Evolutionary conservation across 2,329 filamentous ascomycete genomes (phyloP), one percentile per base, ranked within the genome.

Genomic region (Helminthosporium solani): DNA sequence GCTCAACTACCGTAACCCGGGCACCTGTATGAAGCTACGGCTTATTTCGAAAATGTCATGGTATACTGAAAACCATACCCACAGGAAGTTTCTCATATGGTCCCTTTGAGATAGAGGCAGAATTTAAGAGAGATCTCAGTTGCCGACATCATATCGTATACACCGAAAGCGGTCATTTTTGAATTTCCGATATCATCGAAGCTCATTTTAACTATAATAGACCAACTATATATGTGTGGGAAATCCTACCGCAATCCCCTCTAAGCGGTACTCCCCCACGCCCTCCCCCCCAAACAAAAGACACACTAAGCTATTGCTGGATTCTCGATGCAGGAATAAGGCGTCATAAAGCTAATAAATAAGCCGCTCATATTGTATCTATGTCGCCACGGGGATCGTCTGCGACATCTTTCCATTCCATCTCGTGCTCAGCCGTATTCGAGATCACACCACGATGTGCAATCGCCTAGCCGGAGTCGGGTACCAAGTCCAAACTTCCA

Each of bases 381-480:
- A n/a, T n/a, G n/a, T n/a, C n/a, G n/a, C n/a, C n/a, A n/a, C n/a
- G n/a, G n/a, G n/a, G 42, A 51, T 52, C 47, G 44, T 34, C 50
- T 44, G 54, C 47, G 43, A 47, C 27, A 19, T 31, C 37, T 50
- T 45, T 43, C 30, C 37, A n/a, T n/a, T n/a, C n/a, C n/a, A 46
- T 34, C 43, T n/a, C 15, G 33, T 28, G 21, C 19, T 12, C n/a
- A 43, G 21, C 7, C 11, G 4, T 33, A 28, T 30, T 40, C 20
- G 49, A 46, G 34, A 38, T 34, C 31, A 45, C 50, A 36, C 42
- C 34, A 47, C 50, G 46, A 58, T 54, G 25, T 50, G 40, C 33
- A 57, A 54, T 56, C 37, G 53, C 46, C 20, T 36, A 41, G 15
- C 46, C 48, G 50, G 52, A 52, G 57, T 52, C 55, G 49, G 52